Base-by-base conservation (phyloP, 352 stramenopile genomes). In the Plasmopara viticola region DNA sequence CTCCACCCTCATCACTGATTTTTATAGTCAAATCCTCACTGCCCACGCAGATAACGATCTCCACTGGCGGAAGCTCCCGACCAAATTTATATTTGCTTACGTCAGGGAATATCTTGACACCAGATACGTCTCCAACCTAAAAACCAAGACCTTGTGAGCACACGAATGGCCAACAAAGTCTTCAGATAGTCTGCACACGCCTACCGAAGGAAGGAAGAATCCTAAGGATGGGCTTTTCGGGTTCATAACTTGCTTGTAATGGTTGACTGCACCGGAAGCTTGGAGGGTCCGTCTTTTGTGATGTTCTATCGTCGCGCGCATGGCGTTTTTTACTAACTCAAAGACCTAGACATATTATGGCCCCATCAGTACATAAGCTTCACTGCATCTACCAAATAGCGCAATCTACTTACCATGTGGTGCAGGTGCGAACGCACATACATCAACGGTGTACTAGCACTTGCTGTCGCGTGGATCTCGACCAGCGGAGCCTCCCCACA, bases 281-380 rank as follows among this genome's bases (percentile, higher is more conserved):
- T 68, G 66, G 39, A 72, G 64, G 12, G 54, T 64, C 29, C 94
- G 81, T 12, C 89, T 66, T 7, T 85, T 83, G 58, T 98, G 94
- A 62, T 88, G 82, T 68, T 99, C 95, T 25, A 98, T 81, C 2
- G 96, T 99, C 6, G 97, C 96, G 42, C 95, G 81, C 96, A 99
- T 98, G 30, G 86, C 87, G 68, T 99, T 99, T 72, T 99, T 99
- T 30, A 99, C 70, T 5, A 99, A 67, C 72, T 99, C 97, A 51
- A 99, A 96, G 49, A 98, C 51, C 60, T 68, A 40, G 4, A 42
- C 12, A 38, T 13, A 49, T 25, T 25, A 25, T 25, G 20, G 20
- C 20, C 20, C 20, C 20, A 25, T 25, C 20, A 25, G 20, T 25
- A 25, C 20, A 25, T 25, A 3, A 25, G 20, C 20, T 25, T 25